Evolutionary conservation across 2,329 filamentous ascomycete species (phyloP).

Genomic region (Clonostachys solani): DNA sequence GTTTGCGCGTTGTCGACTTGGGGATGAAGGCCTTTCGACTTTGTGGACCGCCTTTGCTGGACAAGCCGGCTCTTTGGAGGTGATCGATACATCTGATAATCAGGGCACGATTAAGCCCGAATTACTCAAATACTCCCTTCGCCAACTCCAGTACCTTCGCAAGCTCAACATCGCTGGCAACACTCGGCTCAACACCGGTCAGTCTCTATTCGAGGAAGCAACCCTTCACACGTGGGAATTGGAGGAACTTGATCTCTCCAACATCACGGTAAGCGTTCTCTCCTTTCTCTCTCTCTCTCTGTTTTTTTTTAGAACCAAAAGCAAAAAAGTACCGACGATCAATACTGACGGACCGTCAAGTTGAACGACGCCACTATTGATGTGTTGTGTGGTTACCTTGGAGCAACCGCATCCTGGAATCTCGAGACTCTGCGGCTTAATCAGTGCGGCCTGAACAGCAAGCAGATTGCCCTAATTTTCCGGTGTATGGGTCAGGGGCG

Average conservation of each 20-base stretch:
- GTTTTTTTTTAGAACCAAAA: neutral
- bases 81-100: constrained; percentile 49
- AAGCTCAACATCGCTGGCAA: constrained; percentile 47
- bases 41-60: constrained; percentile 42
- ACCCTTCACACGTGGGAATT: constrained; percentile 38
- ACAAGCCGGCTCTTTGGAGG: constrained; percentile 38
- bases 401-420: constrained; percentile 27
- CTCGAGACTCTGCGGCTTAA: constrained; percentile 43
- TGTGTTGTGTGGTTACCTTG: constrained; percentile 40
- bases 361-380: constrained; percentile 44
- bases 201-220: constrained; percentile 40
- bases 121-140: constrained; percentile 37
- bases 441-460: constrained; percentile 46
- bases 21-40: constrained; percentile 40
- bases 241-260: constrained; percentile 49
- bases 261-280: constrained; percentile 40
- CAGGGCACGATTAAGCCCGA: constrained; percentile 43
- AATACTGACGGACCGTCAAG: constrained; percentile 15
- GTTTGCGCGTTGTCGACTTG: constrained; percentile 45
- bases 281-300: neutral
- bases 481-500: constrained; percentile 42
- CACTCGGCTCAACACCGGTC: constrained; percentile 38
- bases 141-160: constrained; percentile 35
- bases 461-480: constrained; percentile 44
- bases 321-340: neutral